These are phyloP conservation scores for Microthlaspi erraticum DNA, from an alignment of 345 rosid species.

Conservation along the genomic window DNA sequence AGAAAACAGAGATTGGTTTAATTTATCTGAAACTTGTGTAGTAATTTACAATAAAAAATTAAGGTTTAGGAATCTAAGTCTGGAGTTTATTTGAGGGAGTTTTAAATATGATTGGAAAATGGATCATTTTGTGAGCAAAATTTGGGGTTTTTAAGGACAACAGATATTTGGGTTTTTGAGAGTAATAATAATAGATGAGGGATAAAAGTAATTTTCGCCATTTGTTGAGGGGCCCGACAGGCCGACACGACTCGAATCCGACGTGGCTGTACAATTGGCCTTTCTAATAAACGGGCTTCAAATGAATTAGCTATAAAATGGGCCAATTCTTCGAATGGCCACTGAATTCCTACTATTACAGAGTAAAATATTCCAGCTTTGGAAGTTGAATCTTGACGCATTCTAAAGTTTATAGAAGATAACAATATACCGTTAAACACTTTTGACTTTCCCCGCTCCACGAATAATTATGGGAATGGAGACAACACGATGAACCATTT, in stretches of 20 bases:
- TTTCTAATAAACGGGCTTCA: neutral
- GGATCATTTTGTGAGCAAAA: neutral
- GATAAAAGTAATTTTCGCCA: neutral
- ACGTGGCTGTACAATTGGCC: neutral
- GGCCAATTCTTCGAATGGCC: neutral
- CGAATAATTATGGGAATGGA: neutral
- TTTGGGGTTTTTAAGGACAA: neutral
- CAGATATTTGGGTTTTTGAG: neutral
- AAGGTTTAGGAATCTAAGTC: neutral
- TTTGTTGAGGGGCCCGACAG: neutral
- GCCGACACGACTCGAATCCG: neutral
- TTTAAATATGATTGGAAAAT: neutral
- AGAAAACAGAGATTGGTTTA: neutral
- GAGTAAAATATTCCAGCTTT: too few relatives aligned
- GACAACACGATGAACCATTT: neutral
- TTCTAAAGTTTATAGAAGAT: neutral
- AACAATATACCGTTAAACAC: neutral
- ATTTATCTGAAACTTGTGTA: neutral
- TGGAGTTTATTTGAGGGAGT: neutral
- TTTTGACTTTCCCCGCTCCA: conserved; percentile 24
- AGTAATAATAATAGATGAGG: neutral
- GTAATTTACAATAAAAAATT: neutral
- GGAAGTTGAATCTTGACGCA: too few relatives aligned
- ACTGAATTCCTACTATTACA: neutral
- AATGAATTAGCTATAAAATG: neutral